Base-by-base conservation (phyloP, 805 yeast species). In the Ogataea nonfermentans region DNA sequence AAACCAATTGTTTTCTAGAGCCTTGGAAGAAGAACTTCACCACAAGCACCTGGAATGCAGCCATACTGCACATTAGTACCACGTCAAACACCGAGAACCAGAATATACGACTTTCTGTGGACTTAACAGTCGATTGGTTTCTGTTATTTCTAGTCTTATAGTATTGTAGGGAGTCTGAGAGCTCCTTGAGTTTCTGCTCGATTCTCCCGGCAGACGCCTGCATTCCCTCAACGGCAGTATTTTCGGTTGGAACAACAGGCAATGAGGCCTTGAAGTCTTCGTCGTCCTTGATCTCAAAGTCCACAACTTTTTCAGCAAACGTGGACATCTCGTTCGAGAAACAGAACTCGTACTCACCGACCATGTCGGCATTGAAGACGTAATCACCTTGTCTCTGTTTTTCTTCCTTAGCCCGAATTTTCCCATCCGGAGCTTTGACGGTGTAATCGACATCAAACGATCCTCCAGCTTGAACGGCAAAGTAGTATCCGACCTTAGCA, bases 81-180 rank as follows among this genome's bases (percentile, higher is more conserved):
- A 81, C 79, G 53, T 79, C 87, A 51, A 78, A 72, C 16, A 79
- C 61, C n/a, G 86, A 79, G 52, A 81, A 80, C 68, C 75, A 71
- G 46, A 76, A 74, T 44, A 81, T 79, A 62, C 87, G 68, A 8
- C 68, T 59, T 52, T 77, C 83, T 4, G 87, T 81, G 11, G 83
- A 76, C 50, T 68, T 72, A 35, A 82, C 88, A 26, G 89, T 82
- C 37, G 83, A 78, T 76, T 87, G 93, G 67, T 91, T 91, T 67
- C 98, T 78, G 67, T 79, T 79, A 65, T 86, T 91, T 69, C 99
- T 82, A 9, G 95, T 81, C 65, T 81, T 84, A 71, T 90, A 89
- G 65, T 90, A 84, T 53, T 82, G 85, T 59, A 91, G 67, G 26
- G 80, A 68, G 49, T 73, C 73, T 52, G 73, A 67, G 46, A 84